Evolutionary conservation across 2,329 filamentous ascomycete species (phyloP).

Genomic region (Orbilia oligospora): DNA sequence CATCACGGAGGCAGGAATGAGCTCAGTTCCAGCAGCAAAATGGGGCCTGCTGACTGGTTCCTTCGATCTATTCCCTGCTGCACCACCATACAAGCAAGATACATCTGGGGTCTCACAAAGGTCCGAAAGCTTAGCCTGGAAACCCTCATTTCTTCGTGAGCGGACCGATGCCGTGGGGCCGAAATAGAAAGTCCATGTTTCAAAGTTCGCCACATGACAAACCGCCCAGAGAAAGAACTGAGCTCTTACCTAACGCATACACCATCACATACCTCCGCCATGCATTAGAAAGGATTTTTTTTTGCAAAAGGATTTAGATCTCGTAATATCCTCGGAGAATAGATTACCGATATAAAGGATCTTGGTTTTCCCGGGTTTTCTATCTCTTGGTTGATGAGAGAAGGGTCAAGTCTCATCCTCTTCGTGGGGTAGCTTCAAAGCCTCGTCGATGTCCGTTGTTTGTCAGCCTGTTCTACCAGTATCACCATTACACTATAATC

Average conservation of each 20-base stretch:
- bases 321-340: slow-evolving; percentile 19
- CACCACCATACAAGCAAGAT: slow-evolving; percentile 2
- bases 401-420: slow-evolving; percentile 24
- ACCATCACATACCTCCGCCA: slow-evolving; percentile 29
- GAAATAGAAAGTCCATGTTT: slow-evolving; percentile 21
- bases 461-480: not conserved
- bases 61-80: not conserved
- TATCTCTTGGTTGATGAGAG: slow-evolving; percentile 7
- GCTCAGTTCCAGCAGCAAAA: slow-evolving; percentile 2
- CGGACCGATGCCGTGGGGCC: slow-evolving; percentile 25
- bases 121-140: slow-evolving; percentile 24
- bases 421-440: slow-evolving; percentile 31
- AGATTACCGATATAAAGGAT: slow-evolving; percentile 8
- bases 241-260: slow-evolving; percentile 27
- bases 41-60: slow-evolving; percentile 13
- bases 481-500: not conserved
- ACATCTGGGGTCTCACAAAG: slow-evolving; percentile 13
- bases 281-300: slow-evolving; percentile 14
- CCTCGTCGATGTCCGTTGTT: slow-evolving; percentile 25
- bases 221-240: slow-evolving; percentile 13
- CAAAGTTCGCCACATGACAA: slow-evolving; percentile 32
- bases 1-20: slow-evolving; percentile 3
- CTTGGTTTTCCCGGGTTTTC: slow-evolving; percentile 2
- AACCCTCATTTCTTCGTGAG: not conserved
- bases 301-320: slow-evolving; percentile 19